A percentile compares a stretch with the other conserved stretches of the same genome.
Evolutionary conservation across 257 asterid genomes (phyloP).

Genomic region (Apocynum venetum): DNA sequence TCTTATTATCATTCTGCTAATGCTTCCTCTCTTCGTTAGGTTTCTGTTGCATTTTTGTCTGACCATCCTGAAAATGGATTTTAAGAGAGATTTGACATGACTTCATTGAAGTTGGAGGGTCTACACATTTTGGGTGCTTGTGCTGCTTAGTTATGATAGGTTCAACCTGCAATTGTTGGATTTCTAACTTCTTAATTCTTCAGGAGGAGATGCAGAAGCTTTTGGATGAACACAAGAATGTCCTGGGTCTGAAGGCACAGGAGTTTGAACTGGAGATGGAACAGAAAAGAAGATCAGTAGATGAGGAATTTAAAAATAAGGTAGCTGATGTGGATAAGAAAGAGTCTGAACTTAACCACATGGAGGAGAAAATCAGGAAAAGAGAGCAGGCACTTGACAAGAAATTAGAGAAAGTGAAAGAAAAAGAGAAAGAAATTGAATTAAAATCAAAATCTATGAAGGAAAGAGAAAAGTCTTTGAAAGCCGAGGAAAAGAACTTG

Average conservation of each 20-base stretch:
- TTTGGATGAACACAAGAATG: slow-evolving; percentile 67
- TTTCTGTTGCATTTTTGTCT: background rate
- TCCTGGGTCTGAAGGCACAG: slow-evolving; percentile 59
- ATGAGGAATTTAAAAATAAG: slow-evolving; percentile 65
- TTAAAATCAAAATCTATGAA: slow-evolving; percentile 60
- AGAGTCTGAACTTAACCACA: slow-evolving; percentile 73
- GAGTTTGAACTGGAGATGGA: slow-evolving; percentile 77
- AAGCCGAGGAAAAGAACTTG: slow-evolving; percentile 59
- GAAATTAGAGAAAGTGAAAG: slow-evolving; percentile 68
- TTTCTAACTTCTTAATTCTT: slow-evolving; percentile 15
- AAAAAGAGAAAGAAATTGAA: slow-evolving; percentile 62
- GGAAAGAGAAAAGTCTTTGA: slow-evolving; percentile 73
- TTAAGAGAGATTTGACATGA: background rate
- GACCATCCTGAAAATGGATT: background rate
- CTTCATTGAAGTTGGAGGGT: background rate
- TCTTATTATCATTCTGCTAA: background rate
- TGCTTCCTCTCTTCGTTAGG: background rate
- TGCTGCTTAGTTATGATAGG: background rate
- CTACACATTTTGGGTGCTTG: background rate
- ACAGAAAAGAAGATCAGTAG: slow-evolving; percentile 58
- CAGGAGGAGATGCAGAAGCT: slow-evolving; percentile 87
- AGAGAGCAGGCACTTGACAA: slow-evolving; percentile 79
- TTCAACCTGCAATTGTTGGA: background rate
- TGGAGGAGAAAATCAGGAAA: slow-evolving; percentile 83
- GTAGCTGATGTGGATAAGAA: slow-evolving; percentile 69